Evolutionary conservation across 2,329 filamentous ascomycete species (phyloP), one percentile per base, ranked within the genome.

Genomic region (Fusarium beomiforme): DNA sequence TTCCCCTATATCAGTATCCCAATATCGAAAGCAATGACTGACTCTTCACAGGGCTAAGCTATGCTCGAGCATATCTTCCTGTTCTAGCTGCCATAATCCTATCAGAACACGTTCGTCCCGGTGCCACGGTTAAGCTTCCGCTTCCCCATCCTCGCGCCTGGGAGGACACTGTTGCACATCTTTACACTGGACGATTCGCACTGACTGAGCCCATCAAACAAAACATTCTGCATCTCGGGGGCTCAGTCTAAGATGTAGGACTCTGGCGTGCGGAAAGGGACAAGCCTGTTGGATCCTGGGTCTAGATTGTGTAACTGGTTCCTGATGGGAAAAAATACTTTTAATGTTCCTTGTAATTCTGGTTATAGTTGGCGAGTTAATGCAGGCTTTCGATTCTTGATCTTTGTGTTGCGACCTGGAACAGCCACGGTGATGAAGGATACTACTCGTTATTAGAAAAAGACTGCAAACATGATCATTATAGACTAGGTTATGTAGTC

Each of bases 51-150:
- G 79, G 79, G 39, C 59, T 77, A 6, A 75, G 72, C 29, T 79
- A 79, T 43, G 79, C 79, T n/a, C 73, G 79, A 56, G 69, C 67
- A 17, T 73, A 77, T 42, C 81, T 90, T 6, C 89, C 88, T 4
- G 83, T 87, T 0, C 78, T 90, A 9, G 87, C 85, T 1, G 83
- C 85, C 3, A 78, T 90, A 49, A 85, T 91, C 70, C 80, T 86
- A 36, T 89, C 87, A 0, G 83, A 85, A 8, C 82, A 86, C 71
- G 82, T 90, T 24, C 78, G 79, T 17, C 81, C 82, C 26, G 85
- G 87, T 31, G 88, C 90, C 71, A 80, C 81, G 4, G 81, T 91
- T 55, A 87, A 90, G 69, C 79, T 91, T 13, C 88, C 88, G 0
- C 70, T 91, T 59, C 89, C 89, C 2, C 81, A 86, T 61, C 88